A percentile compares a stretch with the other conserved stretches of the same genome.
Evolutionary conservation across 371 early-diverging fungal genomes (phyloP).

Genomic region (Vairimorpha necatrix): DNA sequence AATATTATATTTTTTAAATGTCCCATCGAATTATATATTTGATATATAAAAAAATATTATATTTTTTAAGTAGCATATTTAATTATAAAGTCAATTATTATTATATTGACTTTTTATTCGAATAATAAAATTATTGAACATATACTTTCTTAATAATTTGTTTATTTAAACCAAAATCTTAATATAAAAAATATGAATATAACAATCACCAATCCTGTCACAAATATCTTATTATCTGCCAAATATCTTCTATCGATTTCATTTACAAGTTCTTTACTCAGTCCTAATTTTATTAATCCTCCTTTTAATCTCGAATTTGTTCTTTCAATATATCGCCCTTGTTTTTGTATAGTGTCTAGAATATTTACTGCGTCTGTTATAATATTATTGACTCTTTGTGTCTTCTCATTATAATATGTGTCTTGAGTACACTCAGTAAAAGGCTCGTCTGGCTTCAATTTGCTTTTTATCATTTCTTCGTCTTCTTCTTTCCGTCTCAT

Average conservation of each 20-base stretch:
- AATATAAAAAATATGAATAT: constrained; percentile 51
- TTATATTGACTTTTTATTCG: no score
- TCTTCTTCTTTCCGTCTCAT: constrained; percentile 18
- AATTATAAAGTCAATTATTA: not conserved
- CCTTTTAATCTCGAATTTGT: constrained; percentile 41
- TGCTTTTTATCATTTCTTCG: constrained; percentile 33
- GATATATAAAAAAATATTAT: no score
- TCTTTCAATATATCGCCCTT: constrained; percentile 45
- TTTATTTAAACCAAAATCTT: constrained; percentile 52
- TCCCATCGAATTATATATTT: no score
- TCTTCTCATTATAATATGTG: constrained; percentile 38
- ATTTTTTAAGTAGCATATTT: no score
- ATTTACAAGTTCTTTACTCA: constrained; percentile 38
- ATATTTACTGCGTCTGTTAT: constrained; percentile 42
- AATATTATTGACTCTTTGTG: constrained; percentile 42
- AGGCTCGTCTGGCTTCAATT: not conserved
- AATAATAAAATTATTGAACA: no score
- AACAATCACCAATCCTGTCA: constrained; percentile 38
- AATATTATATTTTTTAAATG: no score
- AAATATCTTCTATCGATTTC: constrained; percentile 52
- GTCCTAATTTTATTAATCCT: constrained; percentile 45
- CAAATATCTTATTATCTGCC: constrained; percentile 51
- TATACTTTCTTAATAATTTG: not conserved
- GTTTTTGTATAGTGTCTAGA: constrained; percentile 46
- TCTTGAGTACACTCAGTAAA: constrained; percentile 17